phyloP scores from a whole-genome alignment of 2,329 filamentous ascomycete genomes.

The Acephala macrosclerotiorum region DNA sequence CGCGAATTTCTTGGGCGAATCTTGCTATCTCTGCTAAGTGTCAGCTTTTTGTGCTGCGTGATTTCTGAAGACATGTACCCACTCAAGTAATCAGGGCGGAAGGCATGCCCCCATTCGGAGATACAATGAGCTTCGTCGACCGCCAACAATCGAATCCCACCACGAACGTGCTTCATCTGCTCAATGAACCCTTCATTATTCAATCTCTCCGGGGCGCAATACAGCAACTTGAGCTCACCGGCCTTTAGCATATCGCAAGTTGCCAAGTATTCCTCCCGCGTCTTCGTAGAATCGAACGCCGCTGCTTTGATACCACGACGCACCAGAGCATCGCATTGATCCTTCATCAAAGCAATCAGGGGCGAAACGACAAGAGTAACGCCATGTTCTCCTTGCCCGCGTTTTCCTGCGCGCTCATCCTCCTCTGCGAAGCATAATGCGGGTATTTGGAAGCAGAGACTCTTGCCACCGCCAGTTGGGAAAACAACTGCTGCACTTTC shows the following conservation, averaged over 20 bases:
- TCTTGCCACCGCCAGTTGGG: constrained; percentile 52
- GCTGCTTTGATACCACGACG: constrained; percentile 59
- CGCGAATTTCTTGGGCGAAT: constrained; percentile 61
- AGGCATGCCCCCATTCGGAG: constrained; percentile 61
- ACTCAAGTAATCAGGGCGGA: constrained; percentile 60
- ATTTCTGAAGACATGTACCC: no score
- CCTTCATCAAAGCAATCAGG: constrained; percentile 65
- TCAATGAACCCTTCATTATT: constrained; percentile 68
- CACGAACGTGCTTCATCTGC: constrained; percentile 59
- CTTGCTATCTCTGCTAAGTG: constrained; percentile 52
- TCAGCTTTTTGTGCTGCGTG: no score
- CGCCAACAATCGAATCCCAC: constrained; percentile 62
- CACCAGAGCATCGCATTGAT: constrained; percentile 63
- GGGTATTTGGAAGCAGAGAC: constrained; percentile 52
- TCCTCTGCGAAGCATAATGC: constrained; percentile 51
- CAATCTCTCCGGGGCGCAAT: constrained; percentile 65
- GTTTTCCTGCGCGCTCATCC: constrained; percentile 43
- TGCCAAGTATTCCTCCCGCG: constrained; percentile 47
- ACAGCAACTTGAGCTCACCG: constrained; percentile 60
- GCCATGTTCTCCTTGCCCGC: constrained; percentile 44
- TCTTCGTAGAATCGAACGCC: constrained; percentile 63
- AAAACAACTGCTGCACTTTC: constrained; percentile 52
- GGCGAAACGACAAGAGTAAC: constrained; percentile 64
- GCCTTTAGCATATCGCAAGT: constrained; percentile 54
- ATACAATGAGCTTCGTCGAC: constrained; percentile 67